phyloP scores from a whole-genome alignment of 2,329 filamentous ascomycete species.

The Tolypocladium sp. region DNA sequence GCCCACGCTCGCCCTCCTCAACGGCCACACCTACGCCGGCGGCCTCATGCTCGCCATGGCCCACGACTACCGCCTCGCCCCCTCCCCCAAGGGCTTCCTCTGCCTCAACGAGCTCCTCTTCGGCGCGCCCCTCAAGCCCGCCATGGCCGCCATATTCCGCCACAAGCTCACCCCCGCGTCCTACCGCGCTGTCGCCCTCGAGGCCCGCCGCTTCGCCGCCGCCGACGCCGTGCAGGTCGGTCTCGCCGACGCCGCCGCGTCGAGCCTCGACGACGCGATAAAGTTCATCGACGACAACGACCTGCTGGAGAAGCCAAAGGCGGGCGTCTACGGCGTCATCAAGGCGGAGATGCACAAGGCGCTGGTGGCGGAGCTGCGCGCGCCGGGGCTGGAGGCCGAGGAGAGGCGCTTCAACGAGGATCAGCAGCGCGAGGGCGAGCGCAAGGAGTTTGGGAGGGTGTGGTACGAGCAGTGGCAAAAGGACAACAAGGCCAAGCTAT shows the following conservation, averaged over 20 bases:
- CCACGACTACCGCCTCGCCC: slow-evolving; percentile 76
- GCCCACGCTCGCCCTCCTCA: slow-evolving; percentile 72
- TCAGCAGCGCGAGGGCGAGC: slow-evolving; percentile 28
- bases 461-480: slow-evolving; percentile 41
- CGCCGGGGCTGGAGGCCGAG: slow-evolving; percentile 36
- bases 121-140: slow-evolving; percentile 62
- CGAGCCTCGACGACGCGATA: slow-evolving; percentile 47
- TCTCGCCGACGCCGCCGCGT: slow-evolving; percentile 58
- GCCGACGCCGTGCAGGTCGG: slow-evolving; percentile 54
- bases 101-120: slow-evolving; percentile 80
- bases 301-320: slow-evolving; percentile 52
- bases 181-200: slow-evolving; percentile 61
- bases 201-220: slow-evolving; percentile 59
- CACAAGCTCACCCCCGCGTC: slow-evolving; percentile 50
- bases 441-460: slow-evolving; percentile 32
- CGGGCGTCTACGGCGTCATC: slow-evolving; percentile 59
- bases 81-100: slow-evolving; percentile 58
- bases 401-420: slow-evolving; percentile 38
- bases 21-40: slow-evolving; percentile 73
- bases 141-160: slow-evolving; percentile 68
- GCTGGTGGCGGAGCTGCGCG: slow-evolving; percentile 48
- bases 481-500: slow-evolving; percentile 28
- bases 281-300: slow-evolving; percentile 48
- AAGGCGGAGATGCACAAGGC: slow-evolving; percentile 71
- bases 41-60: slow-evolving; percentile 76